Base-by-base conservation (phyloP, 768 basidiomycete genomes). In the Leccinum imitatum region DNA sequence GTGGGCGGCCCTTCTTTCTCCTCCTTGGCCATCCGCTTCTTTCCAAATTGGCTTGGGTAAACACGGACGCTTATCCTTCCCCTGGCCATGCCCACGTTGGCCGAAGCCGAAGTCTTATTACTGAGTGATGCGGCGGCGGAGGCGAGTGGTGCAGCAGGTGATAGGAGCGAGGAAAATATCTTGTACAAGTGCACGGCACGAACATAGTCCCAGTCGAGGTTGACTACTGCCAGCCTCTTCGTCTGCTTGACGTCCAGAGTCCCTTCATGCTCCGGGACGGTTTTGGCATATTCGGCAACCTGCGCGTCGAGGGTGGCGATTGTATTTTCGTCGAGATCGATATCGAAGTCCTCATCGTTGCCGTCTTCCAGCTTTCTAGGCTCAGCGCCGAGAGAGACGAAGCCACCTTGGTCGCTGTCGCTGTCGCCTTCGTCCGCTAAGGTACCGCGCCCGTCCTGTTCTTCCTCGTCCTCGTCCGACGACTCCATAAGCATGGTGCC, bases 141-240 rank as follows among this genome's bases (percentile, higher is more conserved):
- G 19, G 76, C 63, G 17, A 79, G 69, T 14, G 85, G 78, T 6
- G 84, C 82, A 11, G 80, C 75, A 14, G 84, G 74, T 6, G 90
- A 88, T 6, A 96, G 81, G 46, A 95, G 83, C 3, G 95, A 98
- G 17, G 91, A 85, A 75, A 92, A 93, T 37, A 98, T 91, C 75
- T 91, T 93, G 83, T 87, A 97, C 13, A 99, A 78, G 71, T 98
- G 95, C 19, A 77, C 77, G 0, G 96, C 93, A 57, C 90, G 89
- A 54, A 98, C 86, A 74, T 98, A 84, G 72, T 98, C 97, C 97
- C 97, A 99, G 75, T 99, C 97, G 54, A 98, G 83, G 72, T 98
- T 98, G 63, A 98, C 96, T 50, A 90, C 83, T 1, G 96, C 97
- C 7, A 99, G 71, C 23, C 96, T 82, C 57, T 77, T 80, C 2